These are phyloP conservation scores for Cystofilobasidium capitatum DNA, from an alignment of 768 basidiomycete species.

Conservation along the genomic window DNA sequence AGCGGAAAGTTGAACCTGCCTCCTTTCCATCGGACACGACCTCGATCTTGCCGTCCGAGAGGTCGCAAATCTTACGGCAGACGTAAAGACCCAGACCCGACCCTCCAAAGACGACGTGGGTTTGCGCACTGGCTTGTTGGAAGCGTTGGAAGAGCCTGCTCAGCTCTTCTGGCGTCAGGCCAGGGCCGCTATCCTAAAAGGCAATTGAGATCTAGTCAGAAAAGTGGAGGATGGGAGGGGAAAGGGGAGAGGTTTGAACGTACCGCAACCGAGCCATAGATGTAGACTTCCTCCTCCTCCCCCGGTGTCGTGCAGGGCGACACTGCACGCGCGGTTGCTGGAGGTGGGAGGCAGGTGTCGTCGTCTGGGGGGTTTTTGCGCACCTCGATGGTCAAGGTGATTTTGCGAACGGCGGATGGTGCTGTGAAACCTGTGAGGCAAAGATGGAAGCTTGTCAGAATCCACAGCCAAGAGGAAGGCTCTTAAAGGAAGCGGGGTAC, in stretches of 20 bases:
- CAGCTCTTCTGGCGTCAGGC: slow-evolving; percentile 35
- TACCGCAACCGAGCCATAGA: slow-evolving; percentile 39
- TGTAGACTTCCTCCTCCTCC: slow-evolving; percentile 32
- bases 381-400: slow-evolving; percentile 38
- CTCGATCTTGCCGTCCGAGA: slow-evolving; percentile 38
- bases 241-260: too few relatives aligned
- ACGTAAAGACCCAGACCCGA: slow-evolving; percentile 35
- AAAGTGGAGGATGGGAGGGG: too few relatives aligned
- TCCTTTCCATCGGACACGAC: slow-evolving; percentile 28
- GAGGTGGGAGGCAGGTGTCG: slow-evolving; percentile 35
- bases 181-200: slow-evolving; percentile 36
- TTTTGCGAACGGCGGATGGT: slow-evolving; percentile 31
- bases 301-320: background rate
- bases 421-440: slow-evolving; percentile 24
- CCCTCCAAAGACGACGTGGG: slow-evolving; percentile 34
- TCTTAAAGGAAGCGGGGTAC: too few relatives aligned
- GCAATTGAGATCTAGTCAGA: too few relatives aligned
- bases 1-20: slow-evolving; percentile 18
- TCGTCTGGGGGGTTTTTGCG: slow-evolving; percentile 37
- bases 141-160: slow-evolving; percentile 36
- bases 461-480: too few relatives aligned
- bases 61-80: slow-evolving; percentile 33
- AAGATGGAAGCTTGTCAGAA: too few relatives aligned
- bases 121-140: slow-evolving; percentile 20
- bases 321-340: slow-evolving; percentile 18